A percentile compares a stretch with the other conserved stretches of the same genome.
These are phyloP conservation scores for Tolypocladium tundrense DNA, from an alignment of 2,329 filamentous ascomycete genomes.

Conservation along the genomic window DNA sequence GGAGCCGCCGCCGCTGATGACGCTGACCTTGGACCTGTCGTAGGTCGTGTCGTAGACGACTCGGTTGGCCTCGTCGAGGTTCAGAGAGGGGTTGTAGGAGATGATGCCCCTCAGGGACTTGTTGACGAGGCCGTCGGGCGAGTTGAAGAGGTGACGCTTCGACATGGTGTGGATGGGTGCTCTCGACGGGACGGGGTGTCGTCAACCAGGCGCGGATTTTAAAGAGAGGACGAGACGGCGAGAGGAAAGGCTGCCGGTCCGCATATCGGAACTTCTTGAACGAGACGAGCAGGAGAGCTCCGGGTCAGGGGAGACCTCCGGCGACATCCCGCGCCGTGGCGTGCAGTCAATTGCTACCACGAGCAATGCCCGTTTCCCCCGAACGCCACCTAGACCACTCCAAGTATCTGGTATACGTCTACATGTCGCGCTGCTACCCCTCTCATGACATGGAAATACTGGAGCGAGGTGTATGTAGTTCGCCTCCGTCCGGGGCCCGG, in stretches of 20 bases:
- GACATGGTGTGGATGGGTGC: conserved; percentile 28
- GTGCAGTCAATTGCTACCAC: not conserved
- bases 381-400: not conserved
- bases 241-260: not conserved
- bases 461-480: not conserved
- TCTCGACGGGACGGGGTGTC: not conserved
- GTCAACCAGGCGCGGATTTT: not conserved
- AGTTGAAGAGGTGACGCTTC: conserved; percentile 41
- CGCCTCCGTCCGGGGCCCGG: not conserved
- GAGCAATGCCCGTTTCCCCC: not conserved
- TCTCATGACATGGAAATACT: not conserved
- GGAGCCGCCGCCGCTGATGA: conserved; percentile 46
- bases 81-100: conserved; percentile 40
- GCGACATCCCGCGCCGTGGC: not conserved
- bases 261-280: not conserved
- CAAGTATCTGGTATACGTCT: not conserved
- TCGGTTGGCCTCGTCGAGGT: conserved; percentile 38
- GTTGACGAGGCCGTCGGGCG: conserved; percentile 41
- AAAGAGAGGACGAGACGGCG: not conserved
- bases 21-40: conserved; percentile 32
- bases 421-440: not conserved
- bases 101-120: conserved; percentile 41
- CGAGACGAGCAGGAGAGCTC: not conserved
- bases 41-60: conserved; percentile 39
- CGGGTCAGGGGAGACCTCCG: not conserved